A percentile compares a stretch with the other conserved stretches of the same genome.
These are phyloP conservation scores for Tetradesmus lagerheimii DNA, from an alignment of 139 green algal genomes.

Conservation along the genomic window DNA sequence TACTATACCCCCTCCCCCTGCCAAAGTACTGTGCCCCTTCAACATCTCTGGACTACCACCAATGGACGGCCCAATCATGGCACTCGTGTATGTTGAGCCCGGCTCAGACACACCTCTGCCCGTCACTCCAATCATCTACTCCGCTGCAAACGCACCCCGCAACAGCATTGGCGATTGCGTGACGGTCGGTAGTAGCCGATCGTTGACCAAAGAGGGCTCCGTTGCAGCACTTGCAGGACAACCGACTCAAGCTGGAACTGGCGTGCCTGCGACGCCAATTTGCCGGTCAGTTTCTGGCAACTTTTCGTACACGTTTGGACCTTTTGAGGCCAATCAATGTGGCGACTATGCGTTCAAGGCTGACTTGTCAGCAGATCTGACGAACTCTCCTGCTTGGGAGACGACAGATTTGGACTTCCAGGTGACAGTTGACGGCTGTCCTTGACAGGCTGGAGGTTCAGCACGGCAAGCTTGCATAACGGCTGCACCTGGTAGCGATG, in stretches of 20 bases:
- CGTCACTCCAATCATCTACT: neutral
- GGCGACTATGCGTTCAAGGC: neutral
- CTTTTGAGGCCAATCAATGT: slow-evolving; percentile 7
- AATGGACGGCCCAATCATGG: slow-evolving; percentile 7
- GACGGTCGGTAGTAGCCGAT: neutral
- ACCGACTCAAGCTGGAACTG: neutral
- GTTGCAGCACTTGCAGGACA: neutral
- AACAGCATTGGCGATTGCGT: neutral
- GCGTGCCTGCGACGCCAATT: slow-evolving; percentile 1
- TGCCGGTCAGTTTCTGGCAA: neutral
- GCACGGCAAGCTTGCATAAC: too few relatives aligned
- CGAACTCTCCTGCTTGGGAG: slow-evolving; percentile 4
- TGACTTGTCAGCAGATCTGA: slow-evolving; percentile 15
- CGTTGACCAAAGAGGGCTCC: neutral
- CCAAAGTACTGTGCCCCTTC: slow-evolving; percentile 31
- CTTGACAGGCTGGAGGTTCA: neutral
- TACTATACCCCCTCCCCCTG: neutral
- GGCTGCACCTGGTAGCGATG: too few relatives aligned
- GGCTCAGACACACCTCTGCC: neutral
- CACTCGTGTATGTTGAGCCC: neutral
- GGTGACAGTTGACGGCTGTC: slow-evolving; percentile 3
- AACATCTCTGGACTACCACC: neutral
- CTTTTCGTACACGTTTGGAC: slow-evolving; percentile 19
- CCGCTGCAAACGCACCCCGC: neutral
- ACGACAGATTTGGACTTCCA: neutral